These are phyloP conservation scores for Periconia sp. DNA, from an alignment of 2,329 filamentous ascomycete genomes.

Conservation along the genomic window DNA sequence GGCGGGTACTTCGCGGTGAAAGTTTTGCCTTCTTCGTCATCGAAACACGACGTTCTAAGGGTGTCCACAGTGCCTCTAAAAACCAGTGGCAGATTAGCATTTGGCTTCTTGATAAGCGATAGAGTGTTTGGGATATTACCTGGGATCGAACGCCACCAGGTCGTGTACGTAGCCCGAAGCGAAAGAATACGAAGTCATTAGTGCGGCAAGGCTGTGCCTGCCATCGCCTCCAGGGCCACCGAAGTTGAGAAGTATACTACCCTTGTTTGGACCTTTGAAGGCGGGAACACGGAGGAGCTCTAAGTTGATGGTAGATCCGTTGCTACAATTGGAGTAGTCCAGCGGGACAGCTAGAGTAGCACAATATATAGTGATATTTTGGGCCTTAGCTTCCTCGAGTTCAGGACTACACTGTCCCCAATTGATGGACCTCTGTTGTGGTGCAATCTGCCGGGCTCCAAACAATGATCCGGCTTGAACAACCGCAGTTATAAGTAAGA, in stretches of 20 bases:
- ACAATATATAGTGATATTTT: neutral
- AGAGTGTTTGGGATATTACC: neutral
- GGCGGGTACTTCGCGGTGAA: conserved; percentile 1
- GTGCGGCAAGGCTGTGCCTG: neutral
- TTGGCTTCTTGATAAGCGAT: neutral
- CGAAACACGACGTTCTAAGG: neutral
- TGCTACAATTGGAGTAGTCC: no score
- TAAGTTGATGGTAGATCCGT: no score
- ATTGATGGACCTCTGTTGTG: neutral
- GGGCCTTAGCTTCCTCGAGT: neutral
- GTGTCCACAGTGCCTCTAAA: conserved; percentile 1
- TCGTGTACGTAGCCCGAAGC: conserved; percentile 2
- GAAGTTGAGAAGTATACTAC: no score
- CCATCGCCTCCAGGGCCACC: no score
- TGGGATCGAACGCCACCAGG: neutral
- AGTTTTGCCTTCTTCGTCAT: neutral
- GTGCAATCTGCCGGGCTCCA: neutral
- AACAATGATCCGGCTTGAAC: no score
- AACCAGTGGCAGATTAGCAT: neutral
- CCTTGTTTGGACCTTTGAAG: no score
- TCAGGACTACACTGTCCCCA: conserved; percentile 1
- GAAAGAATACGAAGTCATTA: neutral
- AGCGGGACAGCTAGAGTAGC: no score
- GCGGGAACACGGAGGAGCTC: no score
- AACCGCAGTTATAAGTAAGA: no score